Evolutionary conservation across 176 grass and related monocot species (phyloP), one percentile per base, ranked within the genome.

Genomic region (Bolboschoenus planiculmis): DNA sequence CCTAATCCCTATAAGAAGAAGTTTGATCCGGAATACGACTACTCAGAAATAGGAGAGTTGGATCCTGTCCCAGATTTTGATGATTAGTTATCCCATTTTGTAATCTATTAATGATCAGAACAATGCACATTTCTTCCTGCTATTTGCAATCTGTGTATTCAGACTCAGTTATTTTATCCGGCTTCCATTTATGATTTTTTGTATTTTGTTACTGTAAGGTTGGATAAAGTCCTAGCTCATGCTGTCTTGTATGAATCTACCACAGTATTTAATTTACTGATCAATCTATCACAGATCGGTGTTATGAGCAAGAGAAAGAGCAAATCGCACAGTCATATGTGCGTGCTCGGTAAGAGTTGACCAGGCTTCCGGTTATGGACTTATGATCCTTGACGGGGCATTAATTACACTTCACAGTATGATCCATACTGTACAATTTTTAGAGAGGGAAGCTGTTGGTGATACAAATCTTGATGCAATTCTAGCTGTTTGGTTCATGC

Each of bases 1-100:
- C 15, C 40, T 18, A 82, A 82, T 82, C 79, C 79, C 23, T 82
- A 82, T 29, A 82, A 82, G 23, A 82, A 82, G 36, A 62, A 44
- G 56, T 82, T 33, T 18, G 77, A 55, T n/a, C n/a, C 36, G 36
- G n/a, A 60, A 14, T 15, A 14, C n/a, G 21, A n/a, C 0, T 1
- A 37, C 6, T 76, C 72, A 50, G 72, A 76, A 30, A 1, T 76
- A 33, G 72, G 44, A 50, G 20, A 48, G 42, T 0, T 51, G 44
- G 72, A 76, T 51, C 26, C 26, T 51, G 44, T 76, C 44, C 72
- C 72, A 31, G 44, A 76, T 27, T 33, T 33, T 30, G 72, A 76
- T 16, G 72, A 76, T 7, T 76, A 76, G 72, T 16, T 44, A 48
- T 8, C 26, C 72, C 23, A 47, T 74, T 73, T 47, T 74, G 68